Base-by-base conservation (phyloP, 345 rosid genomes). In the Lenwebbia sp. region DNA sequence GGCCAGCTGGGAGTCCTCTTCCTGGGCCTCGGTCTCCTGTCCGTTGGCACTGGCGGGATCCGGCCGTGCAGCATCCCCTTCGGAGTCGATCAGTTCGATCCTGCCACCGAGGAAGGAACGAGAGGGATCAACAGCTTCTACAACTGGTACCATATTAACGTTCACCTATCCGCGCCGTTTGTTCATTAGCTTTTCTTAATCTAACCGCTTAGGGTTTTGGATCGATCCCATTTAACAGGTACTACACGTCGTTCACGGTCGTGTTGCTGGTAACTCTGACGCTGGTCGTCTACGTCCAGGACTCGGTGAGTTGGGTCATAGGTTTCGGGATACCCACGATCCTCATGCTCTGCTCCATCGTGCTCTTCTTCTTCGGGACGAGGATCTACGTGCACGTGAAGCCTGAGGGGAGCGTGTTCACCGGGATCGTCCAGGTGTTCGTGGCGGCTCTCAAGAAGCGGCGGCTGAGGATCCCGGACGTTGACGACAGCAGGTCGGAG, bases 1-100 rank as follows among this genome's bases (percentile, higher is more conserved):
- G 8, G 21, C 22, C 98, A 97, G 76, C 6, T 95, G 40, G 91
- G 84, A 15, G 86, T 94, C 76, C 83, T 97, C 76, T 82, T 90
- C 53, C 60, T 60, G 19, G 96, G 94, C 3, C 90, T 97, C 5
- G 89, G 91, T 47, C 85, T 93, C 37, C 78, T 95, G 65, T 88
- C 95, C 0, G 52, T 95, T 4, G 98, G 99, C 74, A 86, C 93
- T 3, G 96, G 97, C 13, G 99, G 98, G 26, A 92, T 95, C 82
- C 90, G 96, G 10, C 96, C 99, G 1, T 93, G 97, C 85, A 91
- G 94, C 86, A 90, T 95, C 60, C 99, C 99, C 0, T 96, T 96
- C 85, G 92, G 96, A 28, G 93, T 96, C 1, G 98, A 95, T 78
- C 98, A 96, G 82, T 95, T 96, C 76, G 98, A 96, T 83, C 88